Evolutionary conservation across 129 eudicot species (phyloP).

Genomic region (Chrysanthemum lavandulifolium): DNA sequence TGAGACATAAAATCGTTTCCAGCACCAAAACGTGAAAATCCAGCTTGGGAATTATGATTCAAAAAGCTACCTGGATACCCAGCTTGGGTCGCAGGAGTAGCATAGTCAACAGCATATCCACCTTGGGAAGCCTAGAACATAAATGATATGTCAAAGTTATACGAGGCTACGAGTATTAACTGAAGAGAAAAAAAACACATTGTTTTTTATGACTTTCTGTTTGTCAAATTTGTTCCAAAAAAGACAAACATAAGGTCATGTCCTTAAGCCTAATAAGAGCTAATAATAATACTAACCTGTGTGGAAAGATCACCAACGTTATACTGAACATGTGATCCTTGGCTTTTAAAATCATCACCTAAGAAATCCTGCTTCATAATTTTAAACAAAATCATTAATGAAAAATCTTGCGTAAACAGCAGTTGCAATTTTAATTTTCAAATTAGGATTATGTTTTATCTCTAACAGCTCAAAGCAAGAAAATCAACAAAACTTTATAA

Average conservation of each 20-base stretch:
- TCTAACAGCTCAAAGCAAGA: no score
- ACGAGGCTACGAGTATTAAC: background rate
- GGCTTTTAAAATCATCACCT: slow-evolving; percentile 98
- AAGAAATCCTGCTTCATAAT: slow-evolving; percentile 67
- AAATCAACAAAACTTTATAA: no score
- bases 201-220: no score
- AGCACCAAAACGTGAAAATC: slow-evolving; percentile 84
- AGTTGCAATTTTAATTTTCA: no score
- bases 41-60: slow-evolving; percentile 95
- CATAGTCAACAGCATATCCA: slow-evolving; percentile 79
- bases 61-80: slow-evolving; percentile 82
- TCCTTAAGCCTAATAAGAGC: no score
- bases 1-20: slow-evolving; percentile 99
- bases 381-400: no score
- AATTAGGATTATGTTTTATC: no score
- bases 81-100: slow-evolving; percentile 66
- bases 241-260: no score
- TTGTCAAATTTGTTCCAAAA: no score
- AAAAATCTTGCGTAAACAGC: no score
- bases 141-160: background rate
- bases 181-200: no score
- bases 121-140: slow-evolving; percentile 89
- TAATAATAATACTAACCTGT: slow-evolving; percentile 51
- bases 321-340: slow-evolving; percentile 96
- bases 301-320: slow-evolving; percentile 89